A percentile compares a stretch with the other conserved stretches of the same genome.
Conservation (phyloP, 2,329 filamentous ascomycete genomes). For the Sporothrix brasiliensis region DNA sequence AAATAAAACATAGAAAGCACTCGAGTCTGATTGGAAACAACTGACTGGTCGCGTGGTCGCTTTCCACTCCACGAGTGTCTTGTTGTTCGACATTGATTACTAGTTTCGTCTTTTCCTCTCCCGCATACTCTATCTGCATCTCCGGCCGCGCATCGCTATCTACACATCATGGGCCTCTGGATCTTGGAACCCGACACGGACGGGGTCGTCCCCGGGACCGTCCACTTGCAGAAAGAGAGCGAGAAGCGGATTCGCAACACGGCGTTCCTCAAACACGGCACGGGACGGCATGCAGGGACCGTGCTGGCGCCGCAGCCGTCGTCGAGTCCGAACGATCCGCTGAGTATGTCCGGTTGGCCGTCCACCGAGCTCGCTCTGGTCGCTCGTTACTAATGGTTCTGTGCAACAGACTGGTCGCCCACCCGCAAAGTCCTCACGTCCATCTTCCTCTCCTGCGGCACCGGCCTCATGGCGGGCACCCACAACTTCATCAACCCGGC, state of each 20-base stretch:
- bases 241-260: slow-evolving; percentile 25
- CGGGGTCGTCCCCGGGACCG: slow-evolving; percentile 25
- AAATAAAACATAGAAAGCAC: too few relatives aligned
- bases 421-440: slow-evolving; percentile 47
- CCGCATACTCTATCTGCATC: not conserved
- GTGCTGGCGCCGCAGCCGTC: slow-evolving; percentile 27
- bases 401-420: slow-evolving; percentile 11
- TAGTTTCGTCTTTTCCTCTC: not conserved
- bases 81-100: not conserved
- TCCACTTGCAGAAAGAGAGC: slow-evolving; percentile 15
- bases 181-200: slow-evolving; percentile 28
- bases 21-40: too few relatives aligned
- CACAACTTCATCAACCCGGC: slow-evolving; percentile 43
- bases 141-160: not conserved
- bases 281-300: not conserved
- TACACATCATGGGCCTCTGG: slow-evolving; percentile 19
- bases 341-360: not conserved
- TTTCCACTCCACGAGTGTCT: not conserved
- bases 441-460: slow-evolving; percentile 45
- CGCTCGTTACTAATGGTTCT: not conserved
- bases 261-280: slow-evolving; percentile 20
- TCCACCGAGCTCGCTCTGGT: not conserved
- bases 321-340: slow-evolving; percentile 18
- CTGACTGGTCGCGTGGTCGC: too few relatives aligned
- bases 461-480: slow-evolving; percentile 41